Conservation (phyloP, 2,329 filamentous ascomycete species). For the Bipolaris bicolor region DNA sequence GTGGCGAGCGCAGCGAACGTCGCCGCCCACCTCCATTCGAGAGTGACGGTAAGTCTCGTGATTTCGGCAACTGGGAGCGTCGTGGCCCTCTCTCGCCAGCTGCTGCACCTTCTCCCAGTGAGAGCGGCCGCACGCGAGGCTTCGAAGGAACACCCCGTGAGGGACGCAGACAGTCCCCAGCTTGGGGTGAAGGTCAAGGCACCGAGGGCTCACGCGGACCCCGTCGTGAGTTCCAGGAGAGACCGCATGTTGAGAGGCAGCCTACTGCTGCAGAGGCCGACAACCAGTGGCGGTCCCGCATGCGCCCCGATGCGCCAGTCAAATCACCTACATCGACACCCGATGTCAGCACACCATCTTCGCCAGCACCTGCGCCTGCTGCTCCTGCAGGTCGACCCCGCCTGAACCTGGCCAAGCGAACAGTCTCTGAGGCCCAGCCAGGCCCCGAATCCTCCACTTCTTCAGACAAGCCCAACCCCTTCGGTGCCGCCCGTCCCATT, state of each 20-base stretch:
- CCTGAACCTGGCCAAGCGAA: slow-evolving; percentile 89
- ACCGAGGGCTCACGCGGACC: slow-evolving; percentile 82
- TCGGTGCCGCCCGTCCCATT: slow-evolving; percentile 91
- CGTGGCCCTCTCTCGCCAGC: slow-evolving; percentile 85
- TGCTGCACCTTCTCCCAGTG: slow-evolving; percentile 56
- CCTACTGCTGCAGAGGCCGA: slow-evolving; percentile 91
- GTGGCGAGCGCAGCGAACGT: slow-evolving; percentile 69
- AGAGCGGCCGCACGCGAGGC: slow-evolving; percentile 65
- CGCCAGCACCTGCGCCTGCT: slow-evolving; percentile 68
- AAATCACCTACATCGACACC: slow-evolving; percentile 70
- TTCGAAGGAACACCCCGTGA: slow-evolving; percentile 51
- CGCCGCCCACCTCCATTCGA: slow-evolving; percentile 69
- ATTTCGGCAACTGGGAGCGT: slow-evolving; percentile 92
- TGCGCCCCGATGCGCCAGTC: slow-evolving; percentile 77
- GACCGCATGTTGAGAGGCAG: slow-evolving; percentile 68
- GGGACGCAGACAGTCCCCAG: slow-evolving; percentile 63
- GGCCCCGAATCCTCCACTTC: slow-evolving; percentile 48
- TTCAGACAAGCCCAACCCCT: slow-evolving; percentile 84
- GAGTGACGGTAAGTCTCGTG: slow-evolving; percentile 75
- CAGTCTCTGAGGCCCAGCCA: slow-evolving; percentile 75
- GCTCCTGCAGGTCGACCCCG: slow-evolving; percentile 73
- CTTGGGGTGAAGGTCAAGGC: slow-evolving; percentile 73
- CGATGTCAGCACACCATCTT: slow-evolving; percentile 76
- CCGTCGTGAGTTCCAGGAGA: slow-evolving; percentile 70
- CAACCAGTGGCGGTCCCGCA: slow-evolving; percentile 88